These are phyloP conservation scores for Eucalyptus lansdowneana DNA, from an alignment of 345 rosid genomes.

Conservation along the genomic window DNA sequence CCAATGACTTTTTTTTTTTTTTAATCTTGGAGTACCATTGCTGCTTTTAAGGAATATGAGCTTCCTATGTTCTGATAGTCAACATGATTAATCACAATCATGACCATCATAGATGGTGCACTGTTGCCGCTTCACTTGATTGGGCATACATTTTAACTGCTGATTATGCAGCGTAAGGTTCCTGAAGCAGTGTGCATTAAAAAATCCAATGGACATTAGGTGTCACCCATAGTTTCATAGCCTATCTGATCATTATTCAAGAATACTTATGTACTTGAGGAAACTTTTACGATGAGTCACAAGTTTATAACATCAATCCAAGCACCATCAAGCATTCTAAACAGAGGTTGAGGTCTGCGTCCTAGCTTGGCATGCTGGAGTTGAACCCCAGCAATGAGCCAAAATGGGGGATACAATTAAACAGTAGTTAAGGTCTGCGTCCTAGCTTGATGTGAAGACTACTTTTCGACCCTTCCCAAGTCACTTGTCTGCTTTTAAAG, in stretches of 20 bases:
- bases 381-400: neutral
- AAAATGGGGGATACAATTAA: neutral
- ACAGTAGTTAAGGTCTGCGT: neutral
- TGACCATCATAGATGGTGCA: neutral
- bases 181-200: neutral
- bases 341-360: neutral
- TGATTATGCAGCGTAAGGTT: neutral
- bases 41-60: neutral
- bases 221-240: neutral
- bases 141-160: neutral
- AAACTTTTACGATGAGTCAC: neutral
- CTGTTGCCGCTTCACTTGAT: neutral
- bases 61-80: neutral
- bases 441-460: neutral
- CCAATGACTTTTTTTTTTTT: neutral
- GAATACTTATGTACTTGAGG: neutral
- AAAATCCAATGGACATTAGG: neutral
- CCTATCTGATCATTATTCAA: neutral
- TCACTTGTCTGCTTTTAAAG: neutral
- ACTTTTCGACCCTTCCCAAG: neutral
- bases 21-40: neutral
- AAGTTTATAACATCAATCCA: neutral
- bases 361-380: neutral
- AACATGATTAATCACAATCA: neutral
- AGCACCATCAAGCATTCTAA: neutral